Base-by-base conservation (phyloP, 2,329 filamentous ascomycete genomes). In the Fusarium concolor region DNA sequence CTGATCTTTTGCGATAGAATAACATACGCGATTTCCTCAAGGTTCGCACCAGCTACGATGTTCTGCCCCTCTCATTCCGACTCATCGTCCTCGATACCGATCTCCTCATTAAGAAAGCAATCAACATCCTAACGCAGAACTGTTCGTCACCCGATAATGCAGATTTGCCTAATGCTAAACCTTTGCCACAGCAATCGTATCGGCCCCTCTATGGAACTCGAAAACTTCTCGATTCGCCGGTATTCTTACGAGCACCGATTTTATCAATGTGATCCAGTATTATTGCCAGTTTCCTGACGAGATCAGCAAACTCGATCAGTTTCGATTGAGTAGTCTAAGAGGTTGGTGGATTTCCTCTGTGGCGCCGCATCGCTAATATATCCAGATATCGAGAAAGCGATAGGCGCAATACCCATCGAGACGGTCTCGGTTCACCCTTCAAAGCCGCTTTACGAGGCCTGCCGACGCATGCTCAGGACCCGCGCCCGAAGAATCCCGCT, bases 191-290 rank as follows among this genome's bases (percentile, higher is more conserved):
- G 95, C 93, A 76, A 99, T 99, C 77, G 96, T 99, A 56, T 99
- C 96, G 29, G 96, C 96, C 52, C 96, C 96, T 50, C 84, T 99
- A 69, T 99, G 96, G 96, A 94, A 99, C 79, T 97, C 95, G 26
- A 91, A 92, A 70, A 92, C 90, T 6, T 97, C 94, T 26, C 93
- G 92, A 35, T 99, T 98, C 79, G 96, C 95, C 39, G 96, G 96
- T 38, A 87, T 99, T 47, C 86, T 99, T 70, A 99, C 96, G 28
- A 96, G 94, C 67, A 97, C 94, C 64, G 96, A 99, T 81, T 99
- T 96, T 79, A 96, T 99, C 82, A 99, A 99, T 76, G 91, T 99
- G 58, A 97, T 99, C 39, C 95, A 98, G 79, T 99, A 99, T 81
- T 98, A 99, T 84, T 97, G 94, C 85, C 94, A 98, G 80, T 96